Evolutionary conservation across 139 green algal species (phyloP).

Genomic region (Picochlorum sp.): DNA sequence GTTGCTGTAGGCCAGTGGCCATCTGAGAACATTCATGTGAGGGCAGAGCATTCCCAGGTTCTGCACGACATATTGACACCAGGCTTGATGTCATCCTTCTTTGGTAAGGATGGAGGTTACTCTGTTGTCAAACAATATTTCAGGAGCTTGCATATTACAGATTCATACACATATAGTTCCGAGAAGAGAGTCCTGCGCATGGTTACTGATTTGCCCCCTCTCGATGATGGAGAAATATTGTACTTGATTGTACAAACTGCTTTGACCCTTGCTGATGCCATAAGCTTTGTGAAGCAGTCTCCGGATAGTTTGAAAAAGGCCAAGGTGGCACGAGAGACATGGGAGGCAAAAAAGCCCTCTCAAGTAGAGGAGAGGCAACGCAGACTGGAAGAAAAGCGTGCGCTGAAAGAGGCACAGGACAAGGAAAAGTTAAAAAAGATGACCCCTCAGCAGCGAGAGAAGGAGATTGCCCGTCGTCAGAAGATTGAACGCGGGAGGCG

Average conservation of each 20-base stretch:
- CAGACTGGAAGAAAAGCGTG: not conserved
- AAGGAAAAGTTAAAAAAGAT: constrained; percentile 2
- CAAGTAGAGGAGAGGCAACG: not conserved
- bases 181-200: constrained; percentile 16
- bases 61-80: constrained; percentile 2
- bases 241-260: constrained; percentile 2
- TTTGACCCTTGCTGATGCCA: constrained; percentile 11
- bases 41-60: not conserved
- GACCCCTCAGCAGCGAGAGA: constrained; percentile 11
- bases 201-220: constrained; percentile 22
- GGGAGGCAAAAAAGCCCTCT: not conserved
- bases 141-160: constrained; percentile 20
- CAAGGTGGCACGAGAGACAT: not conserved
- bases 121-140: constrained; percentile 9
- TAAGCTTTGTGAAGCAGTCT: constrained; percentile 14
- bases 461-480: constrained; percentile 1
- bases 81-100: constrained; percentile 11
- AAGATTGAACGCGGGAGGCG: not conserved
- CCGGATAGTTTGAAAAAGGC: constrained; percentile 22
- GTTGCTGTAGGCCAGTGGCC: not conserved
- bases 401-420: constrained; percentile 6
- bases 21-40: not conserved
- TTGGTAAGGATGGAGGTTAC: constrained; percentile 12
- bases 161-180: constrained; percentile 24
- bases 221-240: not conserved